Base-by-base conservation (phyloP, 768 basidiomycete genomes). In the Candolleomyces eurysporus region DNA sequence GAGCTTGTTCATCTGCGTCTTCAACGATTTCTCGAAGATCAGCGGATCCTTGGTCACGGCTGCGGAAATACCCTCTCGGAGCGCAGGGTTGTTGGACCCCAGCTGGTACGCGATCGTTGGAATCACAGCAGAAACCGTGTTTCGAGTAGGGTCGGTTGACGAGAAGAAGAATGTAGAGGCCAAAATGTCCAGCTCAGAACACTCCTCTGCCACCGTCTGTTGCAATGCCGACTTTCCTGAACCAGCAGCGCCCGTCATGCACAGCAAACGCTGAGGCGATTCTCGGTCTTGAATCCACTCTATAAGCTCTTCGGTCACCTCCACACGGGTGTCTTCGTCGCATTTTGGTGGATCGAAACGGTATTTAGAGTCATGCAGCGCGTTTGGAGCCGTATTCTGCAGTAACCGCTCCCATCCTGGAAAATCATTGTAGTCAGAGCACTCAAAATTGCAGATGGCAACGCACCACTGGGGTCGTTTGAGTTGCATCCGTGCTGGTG, bases 121-220 rank as follows among this genome's bases (percentile, higher is more conserved):
- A 30, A 57, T 17, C 5, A 57, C n/a, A 16, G n/a, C 8, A 11
- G 21, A 45, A 4, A 22, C 36, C 21, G 19, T 19, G 56, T 57
- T 46, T 43, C 56, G 39, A 19, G 36, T 22, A 4, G 17, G 17
- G 17, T 36, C 36, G 36, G 22, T 21, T 7, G 22, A 22, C 9
- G 56, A 57, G 56, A 57, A 57, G 43, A 57, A 57, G 56, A 57
- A 57, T 7, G 36, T 43, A 4, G 56, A 36, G 14, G 56, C 56
- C 10, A 57, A 22, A 9, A 57, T 43, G n/a, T 45, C 26, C 8
- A 6, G 4, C 36, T 7, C 42, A 22, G 36, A 9, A 19, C 56
- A 57, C 30, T 31, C 5, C 14, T 57, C 43, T 22, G 56, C 39
- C 3, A 57, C 42, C 14, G 36, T 57, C 30, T 57, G 56, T 19